These are phyloP conservation scores for Elymus sibiricus DNA, from an alignment of 176 grass and related monocot species.

Conservation along the genomic window DNA sequence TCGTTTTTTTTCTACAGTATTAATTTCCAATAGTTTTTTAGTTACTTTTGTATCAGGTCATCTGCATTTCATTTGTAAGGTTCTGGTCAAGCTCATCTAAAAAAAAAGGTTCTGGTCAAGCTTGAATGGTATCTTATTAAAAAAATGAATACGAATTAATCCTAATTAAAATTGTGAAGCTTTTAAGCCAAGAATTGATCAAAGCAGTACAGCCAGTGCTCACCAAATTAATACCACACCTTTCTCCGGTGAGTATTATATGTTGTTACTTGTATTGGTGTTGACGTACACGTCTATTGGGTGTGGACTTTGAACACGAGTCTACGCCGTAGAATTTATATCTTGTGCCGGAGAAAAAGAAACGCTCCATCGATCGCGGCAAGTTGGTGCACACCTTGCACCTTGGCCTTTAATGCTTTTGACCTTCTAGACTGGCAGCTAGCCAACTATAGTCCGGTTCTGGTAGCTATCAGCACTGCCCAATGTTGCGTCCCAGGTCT, in stretches of 20 bases:
- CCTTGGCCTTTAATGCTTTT: constrained; percentile 48
- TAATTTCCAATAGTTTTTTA: background rate
- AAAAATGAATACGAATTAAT: background rate
- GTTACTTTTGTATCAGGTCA: background rate
- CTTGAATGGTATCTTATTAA: background rate
- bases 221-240: background rate
- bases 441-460: constrained; percentile 14
- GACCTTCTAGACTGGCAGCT: constrained; percentile 33
- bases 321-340: constrained; percentile 22
- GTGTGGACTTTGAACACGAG: constrained; percentile 43
- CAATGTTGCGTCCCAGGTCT: constrained; percentile 36
- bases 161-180: background rate
- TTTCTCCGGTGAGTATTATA: background rate
- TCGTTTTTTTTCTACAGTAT: too few relatives aligned
- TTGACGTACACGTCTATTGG: background rate
- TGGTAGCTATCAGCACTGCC: constrained; percentile 28
- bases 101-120: background rate
- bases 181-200: background rate
- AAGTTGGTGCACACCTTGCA: constrained; percentile 41
- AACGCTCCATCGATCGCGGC: background rate
- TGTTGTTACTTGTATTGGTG: background rate
- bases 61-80: background rate
- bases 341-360: background rate
- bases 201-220: background rate
- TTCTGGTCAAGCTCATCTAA: too few relatives aligned